A percentile compares a stretch with the other conserved stretches of the same genome.
These are phyloP conservation scores for Hypomontagnella monticulosa DNA, from an alignment of 495 filamentous ascomycete species.

Conservation along the genomic window DNA sequence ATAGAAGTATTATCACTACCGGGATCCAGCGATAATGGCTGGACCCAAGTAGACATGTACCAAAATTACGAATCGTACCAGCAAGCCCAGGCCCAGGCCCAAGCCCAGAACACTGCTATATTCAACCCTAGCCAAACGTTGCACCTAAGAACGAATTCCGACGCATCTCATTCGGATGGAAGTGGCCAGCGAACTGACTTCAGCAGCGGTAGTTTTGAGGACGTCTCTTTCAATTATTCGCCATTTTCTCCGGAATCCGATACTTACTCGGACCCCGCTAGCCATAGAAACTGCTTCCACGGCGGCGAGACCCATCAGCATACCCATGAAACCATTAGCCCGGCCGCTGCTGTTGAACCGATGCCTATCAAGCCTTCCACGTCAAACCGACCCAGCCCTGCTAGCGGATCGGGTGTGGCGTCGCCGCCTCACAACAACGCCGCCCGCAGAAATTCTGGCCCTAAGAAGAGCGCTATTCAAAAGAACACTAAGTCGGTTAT, in stretches of 20 bases:
- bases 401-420: conserved; percentile 68
- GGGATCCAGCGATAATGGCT: conserved; percentile 84
- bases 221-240: conserved; percentile 78
- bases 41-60: conserved; percentile 74
- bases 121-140: conserved; percentile 89
- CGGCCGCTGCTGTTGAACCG: conserved; percentile 71
- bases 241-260: conserved; percentile 73
- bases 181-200: conserved; percentile 65
- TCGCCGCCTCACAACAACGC: conserved; percentile 63
- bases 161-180: conserved; percentile 79
- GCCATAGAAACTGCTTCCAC: conserved; percentile 63
- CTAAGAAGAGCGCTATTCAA: conserved; percentile 77
- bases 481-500: conserved; percentile 85
- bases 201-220: conserved; percentile 85
- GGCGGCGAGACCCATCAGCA: conserved; percentile 56
- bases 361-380: conserved; percentile 74
- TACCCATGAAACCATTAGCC: conserved; percentile 68
- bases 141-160: conserved; percentile 83
- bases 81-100: conserved; percentile 56
- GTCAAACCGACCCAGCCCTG: conserved; percentile 64
- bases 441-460: conserved; percentile 67
- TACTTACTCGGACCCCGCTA: conserved; percentile 59
- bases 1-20: conserved; percentile 83
- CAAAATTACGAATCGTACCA: conserved; percentile 59
- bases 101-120: conserved; percentile 66